These are phyloP conservation scores for Echinosophora koreensis DNA, from an alignment of 306 rosid species.

Conservation along the genomic window DNA sequence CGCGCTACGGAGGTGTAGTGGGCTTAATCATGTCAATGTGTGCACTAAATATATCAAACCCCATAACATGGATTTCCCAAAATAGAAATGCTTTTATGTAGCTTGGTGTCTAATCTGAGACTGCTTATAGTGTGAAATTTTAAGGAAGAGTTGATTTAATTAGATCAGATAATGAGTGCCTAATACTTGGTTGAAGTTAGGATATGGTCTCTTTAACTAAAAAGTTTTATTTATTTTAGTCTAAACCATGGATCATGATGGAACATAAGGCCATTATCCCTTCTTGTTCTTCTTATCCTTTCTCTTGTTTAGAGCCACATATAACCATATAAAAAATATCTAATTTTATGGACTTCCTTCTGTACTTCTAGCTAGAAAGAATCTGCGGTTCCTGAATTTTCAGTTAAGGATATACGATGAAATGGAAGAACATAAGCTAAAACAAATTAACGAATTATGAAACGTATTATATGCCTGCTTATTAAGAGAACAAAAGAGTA, in stretches of 20 bases:
- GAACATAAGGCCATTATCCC: background rate
- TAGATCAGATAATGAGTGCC: slow-evolving; percentile 39
- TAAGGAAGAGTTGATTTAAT: slow-evolving; percentile 46
- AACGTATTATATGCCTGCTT: background rate
- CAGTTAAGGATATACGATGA: background rate
- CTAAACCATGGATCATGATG: slow-evolving; percentile 46
- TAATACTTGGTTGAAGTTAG: slow-evolving; percentile 54
- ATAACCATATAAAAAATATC: slow-evolving; percentile 7
- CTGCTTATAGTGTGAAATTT: slow-evolving; percentile 41
- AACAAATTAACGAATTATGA: no score
- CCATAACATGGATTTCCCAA: slow-evolving; percentile 51
- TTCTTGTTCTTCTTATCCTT: background rate
- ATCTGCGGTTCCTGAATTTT: background rate
- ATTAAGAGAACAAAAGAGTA: background rate
- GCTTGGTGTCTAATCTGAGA: slow-evolving; percentile 50
- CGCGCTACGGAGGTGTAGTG: slow-evolving; percentile 38
- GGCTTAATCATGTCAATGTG: slow-evolving; percentile 37
- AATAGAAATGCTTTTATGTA: slow-evolving; percentile 50
- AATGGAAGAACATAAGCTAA: background rate
- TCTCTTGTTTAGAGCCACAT: slow-evolving; percentile 40
- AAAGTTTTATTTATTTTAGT: slow-evolving; percentile 35
- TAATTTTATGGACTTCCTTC: background rate
- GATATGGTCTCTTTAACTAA: slow-evolving; percentile 47
- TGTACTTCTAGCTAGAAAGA: background rate
- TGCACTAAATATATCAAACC: slow-evolving; percentile 34